These are phyloP conservation scores for Falciphora oryzae DNA, from an alignment of 2,329 filamentous ascomycete genomes.

Conservation along the genomic window DNA sequence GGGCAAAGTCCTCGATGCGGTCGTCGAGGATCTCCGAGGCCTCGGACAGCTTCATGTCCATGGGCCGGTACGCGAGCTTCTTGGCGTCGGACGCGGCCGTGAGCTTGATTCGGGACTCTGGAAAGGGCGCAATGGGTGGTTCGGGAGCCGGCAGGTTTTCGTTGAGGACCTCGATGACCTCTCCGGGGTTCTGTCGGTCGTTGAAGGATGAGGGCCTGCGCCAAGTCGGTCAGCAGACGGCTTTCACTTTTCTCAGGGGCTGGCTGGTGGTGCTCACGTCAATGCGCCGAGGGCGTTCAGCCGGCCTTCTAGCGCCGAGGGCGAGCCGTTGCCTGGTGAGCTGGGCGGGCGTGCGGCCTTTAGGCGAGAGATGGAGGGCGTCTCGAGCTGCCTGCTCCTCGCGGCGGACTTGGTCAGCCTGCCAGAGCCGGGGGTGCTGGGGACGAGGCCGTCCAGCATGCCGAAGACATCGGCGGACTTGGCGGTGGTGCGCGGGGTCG, in stretches of 20 bases:
- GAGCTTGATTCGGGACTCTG: constrained; percentile 74
- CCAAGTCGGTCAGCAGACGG: constrained; percentile 17
- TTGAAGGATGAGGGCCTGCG: constrained; percentile 60
- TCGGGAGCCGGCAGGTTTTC: constrained; percentile 62
- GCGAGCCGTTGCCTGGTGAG: constrained; percentile 38
- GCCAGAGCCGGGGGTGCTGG: constrained; percentile 50
- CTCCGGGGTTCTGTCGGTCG: constrained; percentile 72
- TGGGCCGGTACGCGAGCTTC: constrained; percentile 85
- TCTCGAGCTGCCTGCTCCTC: constrained; percentile 35
- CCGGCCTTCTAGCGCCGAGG: constrained; percentile 33
- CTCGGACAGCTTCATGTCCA: constrained; percentile 92
- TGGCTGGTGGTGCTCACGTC: constrained; percentile 27
- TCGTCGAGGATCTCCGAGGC: constrained; percentile 92
- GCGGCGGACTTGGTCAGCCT: constrained; percentile 32
- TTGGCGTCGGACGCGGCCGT: constrained; percentile 83
- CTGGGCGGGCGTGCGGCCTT: constrained; percentile 39
- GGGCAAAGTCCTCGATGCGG: constrained; percentile 82
- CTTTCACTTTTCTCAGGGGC: not conserved
- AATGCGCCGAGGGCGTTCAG: constrained; percentile 31
- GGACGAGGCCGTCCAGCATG: constrained; percentile 69
- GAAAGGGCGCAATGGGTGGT: constrained; percentile 63
- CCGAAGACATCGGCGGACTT: constrained; percentile 68
- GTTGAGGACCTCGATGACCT: constrained; percentile 80
- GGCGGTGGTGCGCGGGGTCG: constrained; percentile 55
- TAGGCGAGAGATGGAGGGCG: constrained; percentile 40